Evolutionary conservation across 1,284 basidiomycete genomes (phyloP), one percentile per base, ranked within the genome.

Genomic region (Malassezia restricta): DNA sequence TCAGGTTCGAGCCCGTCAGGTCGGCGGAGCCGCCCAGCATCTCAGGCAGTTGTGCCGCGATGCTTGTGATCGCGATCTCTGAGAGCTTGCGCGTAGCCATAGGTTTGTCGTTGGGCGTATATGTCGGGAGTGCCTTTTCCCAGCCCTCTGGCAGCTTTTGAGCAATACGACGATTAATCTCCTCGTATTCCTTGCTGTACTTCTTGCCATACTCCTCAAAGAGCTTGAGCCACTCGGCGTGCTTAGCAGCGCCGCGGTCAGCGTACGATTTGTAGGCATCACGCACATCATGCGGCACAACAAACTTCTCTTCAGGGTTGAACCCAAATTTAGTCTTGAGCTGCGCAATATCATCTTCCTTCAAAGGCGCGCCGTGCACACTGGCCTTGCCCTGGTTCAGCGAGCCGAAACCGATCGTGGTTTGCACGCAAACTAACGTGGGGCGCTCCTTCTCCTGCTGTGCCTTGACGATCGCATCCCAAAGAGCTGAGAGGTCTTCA

Each of bases 321-420:
- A 94, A 85, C 57, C 83, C 84, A 71, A 85, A 86, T 77, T 85
- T 86, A 68, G 78, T 76, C 81, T 95, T 95, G 67, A 95, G 77
- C 58, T 82, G 75, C 58, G 78, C 78, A 51, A 92, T 86, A 74
- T 95, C 90, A 73, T 95, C 91, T 32, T 85, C 79, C 81, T 94
- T 94, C 68, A 95, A 80, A 56, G 91, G 86, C 84, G 71, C 60
- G 65, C 91, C 91, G 76, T 95, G 90, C 59, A 94, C 87, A 64
- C 86, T 86, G 68, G 92, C 88, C 15, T 86, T 87, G 63, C 90
- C 90, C 76, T 89, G 84, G 71, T 82, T 81, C 78, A 86, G 85
- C 43, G 90, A 94, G 57, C 91, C 90, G 74, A 81, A 95, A 49
- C 90, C 90, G 63, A 95, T 95, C 57, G 85, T 92, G 57, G 91